Conservation (phyloP, 495 filamentous ascomycete genomes). For the Aspergillus campestris region DNA sequence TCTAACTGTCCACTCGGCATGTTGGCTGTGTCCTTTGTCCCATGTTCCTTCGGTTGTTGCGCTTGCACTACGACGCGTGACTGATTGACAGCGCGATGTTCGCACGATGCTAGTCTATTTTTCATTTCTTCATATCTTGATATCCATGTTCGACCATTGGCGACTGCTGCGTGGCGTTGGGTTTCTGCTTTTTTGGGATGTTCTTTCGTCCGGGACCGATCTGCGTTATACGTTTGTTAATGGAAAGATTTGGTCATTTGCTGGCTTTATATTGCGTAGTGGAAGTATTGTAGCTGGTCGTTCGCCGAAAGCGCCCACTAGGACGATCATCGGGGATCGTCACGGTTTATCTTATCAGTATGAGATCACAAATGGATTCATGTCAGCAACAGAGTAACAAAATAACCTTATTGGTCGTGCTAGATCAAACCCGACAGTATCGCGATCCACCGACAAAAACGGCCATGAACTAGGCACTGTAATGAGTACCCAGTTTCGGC, state of each 20-base stretch:
- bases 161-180: constrained; percentile 32
- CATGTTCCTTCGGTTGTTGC: constrained; percentile 22
- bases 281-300: too few species aligned
- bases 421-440: too few species aligned
- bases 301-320: background rate
- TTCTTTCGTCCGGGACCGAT: constrained; percentile 9
- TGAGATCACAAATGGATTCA: background rate
- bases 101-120: constrained; percentile 9
- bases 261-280: too few species aligned
- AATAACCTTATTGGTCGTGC: too few species aligned
- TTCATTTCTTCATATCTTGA: constrained; percentile 22
- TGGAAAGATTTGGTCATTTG: too few species aligned
- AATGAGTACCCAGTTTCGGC: background rate
- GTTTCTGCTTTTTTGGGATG: constrained; percentile 13
- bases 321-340: background rate
- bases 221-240: background rate
- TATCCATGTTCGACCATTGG: constrained; percentile 32
- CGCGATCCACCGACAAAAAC: too few species aligned
- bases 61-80: background rate
- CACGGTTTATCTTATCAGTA: background rate
- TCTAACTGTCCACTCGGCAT: too few species aligned
- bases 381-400: background rate
- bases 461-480: too few species aligned
- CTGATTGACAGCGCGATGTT: constrained; percentile 15
- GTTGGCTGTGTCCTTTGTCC: constrained; percentile 17